phyloP scores from a whole-genome alignment of 176 grass and related monocot species.

The Aegilops umbellulata region DNA sequence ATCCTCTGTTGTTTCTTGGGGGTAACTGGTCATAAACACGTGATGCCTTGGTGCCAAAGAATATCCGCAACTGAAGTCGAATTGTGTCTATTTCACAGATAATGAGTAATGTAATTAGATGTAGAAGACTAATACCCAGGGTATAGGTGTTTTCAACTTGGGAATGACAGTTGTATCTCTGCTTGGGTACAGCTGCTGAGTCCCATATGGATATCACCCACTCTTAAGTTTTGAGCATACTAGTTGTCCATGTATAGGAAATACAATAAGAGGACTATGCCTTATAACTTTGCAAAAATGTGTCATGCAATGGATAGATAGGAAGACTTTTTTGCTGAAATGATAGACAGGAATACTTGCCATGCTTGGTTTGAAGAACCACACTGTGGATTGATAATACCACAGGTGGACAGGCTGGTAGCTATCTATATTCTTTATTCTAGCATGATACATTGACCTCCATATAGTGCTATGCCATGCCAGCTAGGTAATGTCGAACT shows the following conservation, averaged over 20 bases:
- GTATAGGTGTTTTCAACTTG: too few species aligned
- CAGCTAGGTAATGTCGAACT: background rate
- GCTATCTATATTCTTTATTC: conserved; percentile 6
- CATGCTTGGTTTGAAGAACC: background rate
- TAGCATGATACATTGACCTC: background rate
- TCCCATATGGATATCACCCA: too few species aligned
- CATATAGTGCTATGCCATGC: background rate
- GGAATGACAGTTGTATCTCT: too few species aligned
- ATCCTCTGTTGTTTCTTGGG: too few species aligned
- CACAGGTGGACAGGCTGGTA: background rate
- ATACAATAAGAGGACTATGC: background rate
- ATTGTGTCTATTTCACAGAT: too few species aligned
- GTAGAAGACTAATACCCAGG: too few species aligned
- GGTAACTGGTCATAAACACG: too few species aligned
- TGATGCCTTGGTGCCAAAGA: too few species aligned
- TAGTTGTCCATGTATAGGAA: background rate
- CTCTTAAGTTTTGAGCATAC: too few species aligned
- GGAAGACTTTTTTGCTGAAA: background rate
- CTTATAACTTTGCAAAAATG: background rate
- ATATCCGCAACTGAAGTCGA: too few species aligned
- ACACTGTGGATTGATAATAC: background rate
- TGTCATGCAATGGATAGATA: background rate
- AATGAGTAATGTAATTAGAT: too few species aligned
- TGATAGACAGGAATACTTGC: background rate
- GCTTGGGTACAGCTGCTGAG: too few species aligned